Conservation (phyloP, 2,329 filamentous ascomycete species). For the Penicillium sp. region DNA sequence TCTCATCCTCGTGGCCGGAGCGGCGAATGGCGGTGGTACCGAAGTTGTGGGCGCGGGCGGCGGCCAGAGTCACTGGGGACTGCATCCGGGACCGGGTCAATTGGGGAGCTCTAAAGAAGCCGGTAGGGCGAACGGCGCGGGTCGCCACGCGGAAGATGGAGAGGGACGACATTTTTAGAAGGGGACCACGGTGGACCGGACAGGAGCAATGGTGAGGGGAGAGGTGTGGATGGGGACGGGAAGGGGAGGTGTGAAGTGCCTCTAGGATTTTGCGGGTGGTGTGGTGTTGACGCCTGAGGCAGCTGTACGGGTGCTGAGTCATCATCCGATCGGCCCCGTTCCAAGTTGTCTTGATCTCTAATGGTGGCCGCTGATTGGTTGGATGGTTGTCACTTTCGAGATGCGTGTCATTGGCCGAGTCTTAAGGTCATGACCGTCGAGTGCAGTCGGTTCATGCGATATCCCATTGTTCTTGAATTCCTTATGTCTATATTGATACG, state of each 20-base stretch:
- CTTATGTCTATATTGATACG: background rate
- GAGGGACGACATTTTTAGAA: slow-evolving; percentile 54
- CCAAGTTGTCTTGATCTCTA: slow-evolving; percentile 18
- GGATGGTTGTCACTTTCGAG: slow-evolving; percentile 4
- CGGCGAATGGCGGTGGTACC: slow-evolving; percentile 48
- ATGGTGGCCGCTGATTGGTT: slow-evolving; percentile 21
- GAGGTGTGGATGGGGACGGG: slow-evolving; percentile 16
- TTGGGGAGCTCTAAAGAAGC: slow-evolving; percentile 57
- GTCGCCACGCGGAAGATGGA: slow-evolving; percentile 62
- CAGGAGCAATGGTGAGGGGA: slow-evolving; percentile 18
- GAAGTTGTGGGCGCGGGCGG: slow-evolving; percentile 57
- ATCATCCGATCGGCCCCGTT: slow-evolving; percentile 16
- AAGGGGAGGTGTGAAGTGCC: slow-evolving; percentile 22
- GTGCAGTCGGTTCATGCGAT: background rate
- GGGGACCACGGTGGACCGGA: slow-evolving; percentile 16
- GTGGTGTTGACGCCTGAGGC: slow-evolving; percentile 28
- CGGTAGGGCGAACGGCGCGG: slow-evolving; percentile 52
- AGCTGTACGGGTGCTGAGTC: slow-evolving; percentile 12
- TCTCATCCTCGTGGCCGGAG: slow-evolving; percentile 77
- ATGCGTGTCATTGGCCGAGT: slow-evolving; percentile 9
- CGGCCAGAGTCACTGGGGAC: slow-evolving; percentile 46
- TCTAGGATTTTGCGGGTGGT: slow-evolving; percentile 35
- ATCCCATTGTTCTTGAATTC: background rate
- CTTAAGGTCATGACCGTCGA: background rate
- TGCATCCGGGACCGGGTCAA: slow-evolving; percentile 51